phyloP scores from a whole-genome alignment of 306 rosid genomes.

The Arachis stenosperma region DNA sequence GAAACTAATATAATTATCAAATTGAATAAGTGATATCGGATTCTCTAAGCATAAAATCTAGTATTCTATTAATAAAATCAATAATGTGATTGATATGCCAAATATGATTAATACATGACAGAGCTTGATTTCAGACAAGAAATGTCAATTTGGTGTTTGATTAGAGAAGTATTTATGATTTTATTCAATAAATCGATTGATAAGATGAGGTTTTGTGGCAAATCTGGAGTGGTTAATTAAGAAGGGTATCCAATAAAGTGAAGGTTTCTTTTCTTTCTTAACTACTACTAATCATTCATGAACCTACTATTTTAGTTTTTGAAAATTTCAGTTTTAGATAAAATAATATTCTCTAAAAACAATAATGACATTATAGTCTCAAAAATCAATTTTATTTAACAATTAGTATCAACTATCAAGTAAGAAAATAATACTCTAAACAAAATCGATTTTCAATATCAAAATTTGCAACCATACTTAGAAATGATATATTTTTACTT shows the following conservation, averaged over 20 bases:
- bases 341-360: no score
- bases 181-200: conserved; percentile 23
- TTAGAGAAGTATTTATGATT: conserved; percentile 26
- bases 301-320: no score
- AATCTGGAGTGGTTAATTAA: conserved; percentile 28
- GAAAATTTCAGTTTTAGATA: no score
- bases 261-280: neutral
- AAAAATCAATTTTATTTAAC: no score
- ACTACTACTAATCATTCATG: no score
- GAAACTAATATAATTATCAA: no score
- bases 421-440: no score
- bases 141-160: conserved; percentile 2
- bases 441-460: no score
- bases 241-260: conserved; percentile 29
- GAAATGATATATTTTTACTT: no score
- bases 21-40: neutral
- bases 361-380: no score
- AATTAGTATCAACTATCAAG: no score
- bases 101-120: conserved; percentile 7
- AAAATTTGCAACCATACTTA: no score
- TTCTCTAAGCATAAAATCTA: conserved; percentile 26
- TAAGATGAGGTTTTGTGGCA: conserved; percentile 5
- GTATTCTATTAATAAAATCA: conserved; percentile 6
- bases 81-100: neutral
- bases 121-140: conserved; percentile 20